Conservation (phyloP, 2,329 filamentous ascomycete species). For the Fusarium sp. region DNA sequence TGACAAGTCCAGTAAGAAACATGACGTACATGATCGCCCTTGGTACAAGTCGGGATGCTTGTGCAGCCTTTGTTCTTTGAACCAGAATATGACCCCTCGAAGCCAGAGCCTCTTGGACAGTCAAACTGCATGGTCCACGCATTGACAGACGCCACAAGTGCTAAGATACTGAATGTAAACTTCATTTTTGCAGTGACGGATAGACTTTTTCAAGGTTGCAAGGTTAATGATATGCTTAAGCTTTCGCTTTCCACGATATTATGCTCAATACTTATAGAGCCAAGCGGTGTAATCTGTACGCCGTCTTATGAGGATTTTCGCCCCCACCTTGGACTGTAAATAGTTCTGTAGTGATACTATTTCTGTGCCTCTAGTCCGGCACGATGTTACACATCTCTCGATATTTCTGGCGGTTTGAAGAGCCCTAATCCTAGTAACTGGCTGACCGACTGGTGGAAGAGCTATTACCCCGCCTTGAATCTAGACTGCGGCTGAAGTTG, state of each 20-base stretch:
- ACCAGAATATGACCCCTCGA: not conserved
- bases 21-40: too few species aligned
- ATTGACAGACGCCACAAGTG: not conserved
- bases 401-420: fast-evolving
- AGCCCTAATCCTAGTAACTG: not conserved
- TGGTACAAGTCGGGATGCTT: too few species aligned
- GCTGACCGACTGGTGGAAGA: not conserved
- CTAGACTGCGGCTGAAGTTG: not conserved
- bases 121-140: not conserved
- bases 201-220: not conserved
- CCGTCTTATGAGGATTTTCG: not conserved
- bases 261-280: not conserved
- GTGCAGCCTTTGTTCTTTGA: not conserved
- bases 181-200: not conserved
- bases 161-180: fast-evolving
- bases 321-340: not conserved
- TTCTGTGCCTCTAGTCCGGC: not conserved
- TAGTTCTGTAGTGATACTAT: fast-evolving
- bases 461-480: not conserved
- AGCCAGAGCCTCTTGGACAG: not conserved
- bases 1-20: too few species aligned
- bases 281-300: not conserved
- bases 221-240: not conserved
- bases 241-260: fast-evolving
- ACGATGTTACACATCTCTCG: not conserved